Evolutionary conservation across 2,329 filamentous ascomycete species (phyloP), one percentile per base, ranked within the genome.

Genomic region (Paracoccidioides brasiliensis): DNA sequence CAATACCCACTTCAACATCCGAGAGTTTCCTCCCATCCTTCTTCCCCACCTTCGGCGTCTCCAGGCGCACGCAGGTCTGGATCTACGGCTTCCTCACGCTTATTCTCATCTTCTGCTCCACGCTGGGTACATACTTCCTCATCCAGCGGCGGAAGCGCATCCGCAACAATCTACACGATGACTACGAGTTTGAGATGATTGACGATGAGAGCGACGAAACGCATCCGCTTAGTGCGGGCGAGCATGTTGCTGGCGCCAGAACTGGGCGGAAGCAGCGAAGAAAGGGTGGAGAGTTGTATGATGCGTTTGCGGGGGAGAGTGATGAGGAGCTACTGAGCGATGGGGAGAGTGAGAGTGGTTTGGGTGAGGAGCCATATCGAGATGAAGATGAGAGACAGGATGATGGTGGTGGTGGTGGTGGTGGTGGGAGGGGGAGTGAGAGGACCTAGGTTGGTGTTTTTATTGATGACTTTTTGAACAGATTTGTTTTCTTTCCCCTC

Each of bases 301-400:
- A 98, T 75, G 93, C 93, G 4, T 98, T 98, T 77, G 93, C 93
- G 0, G 90, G 88, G 14, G 91, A 90, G 53, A 91, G 91, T 56
- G 90, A 93, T 56, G 86, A 88, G 55, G 83, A 86, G 57, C 64
- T 81, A 43, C 73, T 81, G 58, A 77, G 73, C 72, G 15, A 70
- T 67, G 67, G 70, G 35, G 69, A 70, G 54, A 72, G 66, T 4
- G 59, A 55, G 12, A 42, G 74, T 73, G 4, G 68, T 65, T 48
- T 35, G 40, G 54, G 48, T 35, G 67, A 67, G 42, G 68, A 63
- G n/a, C 64, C 67, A 3, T 72, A 72, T 55, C 64, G 58, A 6
- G 55, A 55, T 51, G 55, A 56, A n/a, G 55, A 42, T 14, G 44
- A 46, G 44, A 33, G 28, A 22, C 28, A 30, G 33, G 14, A 12